Evolutionary conservation across 129 eudicot genomes (phyloP).

Genomic region (Flaveria bidentis): DNA sequence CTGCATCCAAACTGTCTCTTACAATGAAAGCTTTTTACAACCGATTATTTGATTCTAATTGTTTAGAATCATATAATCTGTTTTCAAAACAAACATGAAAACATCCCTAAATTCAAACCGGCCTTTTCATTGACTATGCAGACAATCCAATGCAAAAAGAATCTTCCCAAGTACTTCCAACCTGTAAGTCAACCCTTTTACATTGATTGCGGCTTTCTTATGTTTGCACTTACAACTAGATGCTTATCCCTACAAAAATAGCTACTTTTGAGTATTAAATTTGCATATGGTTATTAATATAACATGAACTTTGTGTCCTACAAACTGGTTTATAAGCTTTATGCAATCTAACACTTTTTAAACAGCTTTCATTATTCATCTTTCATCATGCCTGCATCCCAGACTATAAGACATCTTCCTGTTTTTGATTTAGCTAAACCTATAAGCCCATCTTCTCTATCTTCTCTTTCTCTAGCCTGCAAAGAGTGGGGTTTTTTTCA

Average conservation of each 20-base stretch:
- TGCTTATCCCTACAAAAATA: constrained; percentile 40
- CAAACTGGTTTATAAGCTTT: constrained; percentile 27
- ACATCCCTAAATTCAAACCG: constrained; percentile 5
- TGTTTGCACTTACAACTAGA: constrained; percentile 42
- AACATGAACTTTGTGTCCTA: constrained; percentile 30
- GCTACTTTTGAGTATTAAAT: constrained; percentile 29
- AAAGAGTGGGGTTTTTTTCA: constrained; percentile 94
- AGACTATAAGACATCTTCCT: constrained; percentile 65
- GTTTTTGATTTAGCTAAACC: constrained; percentile 69
- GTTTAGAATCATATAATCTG: background rate
- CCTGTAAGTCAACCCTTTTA: constrained; percentile 40
- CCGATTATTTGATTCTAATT: background rate
- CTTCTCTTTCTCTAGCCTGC: constrained; percentile 67
- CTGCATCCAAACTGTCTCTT: background rate
- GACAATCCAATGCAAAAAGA: constrained; percentile 26
- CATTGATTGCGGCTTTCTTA: constrained; percentile 33
- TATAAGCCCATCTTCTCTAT: constrained; percentile 40
- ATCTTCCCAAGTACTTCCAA: constrained; percentile 38
- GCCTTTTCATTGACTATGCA: constrained; percentile 42
- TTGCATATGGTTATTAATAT: constrained; percentile 18
- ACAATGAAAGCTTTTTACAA: background rate
- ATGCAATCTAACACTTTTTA: constrained; percentile 33
- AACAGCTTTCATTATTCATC: constrained; percentile 20
- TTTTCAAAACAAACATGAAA: constrained; percentile 31
- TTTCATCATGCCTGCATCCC: constrained; percentile 51